Evolutionary conservation across 108 stramenopile genomes (phyloP), one percentile per base, ranked within the genome.

Genomic region (Cyclotella baltica): DNA sequence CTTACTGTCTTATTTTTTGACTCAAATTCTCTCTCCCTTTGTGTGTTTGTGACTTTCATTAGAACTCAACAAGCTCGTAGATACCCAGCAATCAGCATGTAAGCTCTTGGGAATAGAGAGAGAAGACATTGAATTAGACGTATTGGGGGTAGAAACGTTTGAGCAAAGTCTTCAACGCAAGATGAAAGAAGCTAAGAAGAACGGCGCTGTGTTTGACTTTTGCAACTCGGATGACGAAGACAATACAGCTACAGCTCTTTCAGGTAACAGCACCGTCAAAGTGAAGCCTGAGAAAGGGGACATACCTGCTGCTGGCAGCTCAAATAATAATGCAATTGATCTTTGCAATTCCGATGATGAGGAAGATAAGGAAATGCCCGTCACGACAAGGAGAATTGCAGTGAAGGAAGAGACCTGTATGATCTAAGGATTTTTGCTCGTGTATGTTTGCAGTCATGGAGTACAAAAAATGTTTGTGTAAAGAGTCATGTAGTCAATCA

Each of bases 101-200:
- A 28, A 75, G 27, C 57, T 81, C 22, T 64, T 86, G 43, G 86
- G 83, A 2, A 83, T 86, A 27, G 80, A 77, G 65, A 72, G 76
- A 1, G 80, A 81, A 51, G 83, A 77, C 6, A 48, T 81, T 11
- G 83, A 87, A 29, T 52, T 87, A 30, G 83, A 84, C 37, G 65
- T 87, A 28, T 70, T 80, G 29, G 83, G 62, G 1, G 85, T 86
- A 16, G 85, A 86, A 43, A 86, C 57, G 34, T 68, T 79, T 31
- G 83, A 86, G 28, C 61, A 83, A 31, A 70, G 20, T 11, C 67
- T 83, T 2, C 55, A 66, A 46, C 34, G 74, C 51, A 73, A 64
- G 50, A 55, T 77, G 43, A 63, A 84, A 35, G 83, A 76, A 58
- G 83, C 86, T 36, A 51, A 72, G 35, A 62, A 64, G 43, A 73